phyloP scores from a whole-genome alignment of 768 basidiomycete species.

The Leucogyrophana mollusca region DNA sequence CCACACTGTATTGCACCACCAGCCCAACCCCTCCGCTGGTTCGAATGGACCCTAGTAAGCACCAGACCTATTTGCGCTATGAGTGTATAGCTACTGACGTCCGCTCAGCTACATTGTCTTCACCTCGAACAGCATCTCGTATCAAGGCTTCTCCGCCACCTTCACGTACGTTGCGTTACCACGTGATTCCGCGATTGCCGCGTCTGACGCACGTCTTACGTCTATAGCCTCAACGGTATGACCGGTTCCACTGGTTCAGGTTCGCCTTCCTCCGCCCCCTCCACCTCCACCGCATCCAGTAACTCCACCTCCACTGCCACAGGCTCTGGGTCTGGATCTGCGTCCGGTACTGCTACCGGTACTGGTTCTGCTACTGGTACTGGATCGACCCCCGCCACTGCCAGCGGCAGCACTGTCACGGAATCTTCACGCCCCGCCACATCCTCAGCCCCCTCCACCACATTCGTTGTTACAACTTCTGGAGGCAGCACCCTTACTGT shows the following conservation, averaged over 20 bases:
- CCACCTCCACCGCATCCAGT: slow-evolving; percentile 4
- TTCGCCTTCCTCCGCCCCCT: slow-evolving; percentile 17
- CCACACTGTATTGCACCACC: background rate
- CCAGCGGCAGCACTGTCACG: slow-evolving; percentile 4
- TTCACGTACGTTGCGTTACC: slow-evolving; percentile 46
- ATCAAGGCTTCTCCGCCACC: slow-evolving; percentile 47
- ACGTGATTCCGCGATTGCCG: background rate
- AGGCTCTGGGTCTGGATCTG: too few relatives aligned
- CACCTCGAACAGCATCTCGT: slow-evolving; percentile 35
- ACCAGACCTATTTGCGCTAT: background rate
- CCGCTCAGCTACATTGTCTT: slow-evolving; percentile 64
- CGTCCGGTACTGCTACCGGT: slow-evolving; percentile 3
- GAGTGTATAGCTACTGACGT: slow-evolving; percentile 1
- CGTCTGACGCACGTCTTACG: slow-evolving; percentile 4
- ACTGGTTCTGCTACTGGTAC: slow-evolving; percentile 5
- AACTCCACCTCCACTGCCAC: slow-evolving; percentile 14
- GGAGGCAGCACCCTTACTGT: slow-evolving; percentile 29
- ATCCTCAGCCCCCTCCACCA: slow-evolving; percentile 28
- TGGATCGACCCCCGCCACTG: slow-evolving; percentile 1
- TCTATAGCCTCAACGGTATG: slow-evolving; percentile 54
- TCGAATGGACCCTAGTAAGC: slow-evolving; percentile 58
- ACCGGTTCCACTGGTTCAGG: slow-evolving; percentile 42
- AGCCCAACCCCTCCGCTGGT: slow-evolving; percentile 60
- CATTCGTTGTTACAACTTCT: slow-evolving; percentile 37
- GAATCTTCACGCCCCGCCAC: slow-evolving; percentile 33